Base-by-base conservation (phyloP, 306 rosid genomes). In the Begonia peltatifolia region DNA sequence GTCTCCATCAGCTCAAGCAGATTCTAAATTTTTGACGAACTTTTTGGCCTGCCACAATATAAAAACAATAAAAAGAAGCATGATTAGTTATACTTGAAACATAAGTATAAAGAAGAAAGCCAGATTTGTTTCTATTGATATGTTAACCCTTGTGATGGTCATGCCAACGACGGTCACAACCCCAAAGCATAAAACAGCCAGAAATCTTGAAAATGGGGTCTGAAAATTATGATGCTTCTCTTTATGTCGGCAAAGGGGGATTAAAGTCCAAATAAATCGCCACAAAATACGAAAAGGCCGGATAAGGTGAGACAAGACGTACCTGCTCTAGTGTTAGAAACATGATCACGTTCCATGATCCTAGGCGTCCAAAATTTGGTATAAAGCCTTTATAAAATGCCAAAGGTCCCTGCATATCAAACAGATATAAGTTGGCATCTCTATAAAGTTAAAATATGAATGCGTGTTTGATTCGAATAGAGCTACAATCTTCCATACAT, bases 291-390 rank as follows among this genome's bases (percentile, higher is more conserved):
- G 20, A 14, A 48, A 41, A 14, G 6, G 60, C 9, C 11, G 50
- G 50, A 11, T 43, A 59, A 18, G 38, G 38, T 2, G 41, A 2
- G 38, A 23, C n/a, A 65, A 55, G 6, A 46, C 63, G 58, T 70
- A 90, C 97, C 95, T 90, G 97, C 58, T 90, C 97, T 64, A 90
- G 69, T 54, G 97, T 85, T 64, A 90, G 76, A 64, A 90, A 90
- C 97, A 90, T 90, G 76, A 90, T 78, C 73, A 90, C 97, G 52
- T 90, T 90, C 97, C 97, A 90, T 3, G 97, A 85, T 74, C 97
- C 97, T 46, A 90, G 75, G 63, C 97, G 79, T 60, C 95, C 94
- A 46, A 83, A 90, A 72, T 85, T 85, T 9, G 97, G 95, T 38
- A 85, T 73, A 74, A 90, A 90, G 14, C 97, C 97, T 73, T 90